Base-by-base conservation (phyloP, 352 stramenopile genomes). In the Achlya hypogyna region DNA sequence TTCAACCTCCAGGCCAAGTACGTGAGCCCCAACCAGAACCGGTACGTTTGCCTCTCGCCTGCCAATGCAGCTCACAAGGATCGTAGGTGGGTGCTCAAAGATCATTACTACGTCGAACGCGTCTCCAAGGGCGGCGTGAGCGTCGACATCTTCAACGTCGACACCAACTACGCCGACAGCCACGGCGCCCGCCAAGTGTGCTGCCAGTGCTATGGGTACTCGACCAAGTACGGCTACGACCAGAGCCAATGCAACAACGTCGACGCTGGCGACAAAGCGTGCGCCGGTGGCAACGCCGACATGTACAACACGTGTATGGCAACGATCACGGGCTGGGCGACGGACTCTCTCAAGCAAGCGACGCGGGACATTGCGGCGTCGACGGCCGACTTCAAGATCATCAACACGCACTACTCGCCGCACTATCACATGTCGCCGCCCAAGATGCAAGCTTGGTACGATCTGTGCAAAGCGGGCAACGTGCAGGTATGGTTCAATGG, bases 391-490 rank as follows among this genome's bases (percentile, higher is more conserved):
- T 94, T 81, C 80, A 94, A 92, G 78, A 73, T 92, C 53, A 79
- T 94, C n/a, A n/a, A n/a, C n/a, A n/a, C n/a, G n/a, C n/a, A n/a
- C n/a, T n/a, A n/a, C n/a, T n/a, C n/a, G n/a, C 53, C 86, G 23
- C 85, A 93, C 71, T 91, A 91, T 66, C 85, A 93, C 77, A 93
- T 93, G 85, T 87, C 75, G 62, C 79, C 87, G 51, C 79, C 88
- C 67, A 91, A 90, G 77, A 92, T 93, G 83, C 91, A 92, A 72
- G 76, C 84, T 62, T 93, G 85, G 85, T 93, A 89, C 72, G 74
- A 81, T 70, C 75, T 93, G 63, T 84, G 81, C 14, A 93, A 93
- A 69, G 82, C 89, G 14, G 72, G 78, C 59, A 76, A 77, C 29
- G 63, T 75, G 14, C 65, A 73, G 52, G 38, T 75, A 14, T 75